phyloP scores from a whole-genome alignment of 495 filamentous ascomycete genomes.

The Aspergillus cristatus region DNA sequence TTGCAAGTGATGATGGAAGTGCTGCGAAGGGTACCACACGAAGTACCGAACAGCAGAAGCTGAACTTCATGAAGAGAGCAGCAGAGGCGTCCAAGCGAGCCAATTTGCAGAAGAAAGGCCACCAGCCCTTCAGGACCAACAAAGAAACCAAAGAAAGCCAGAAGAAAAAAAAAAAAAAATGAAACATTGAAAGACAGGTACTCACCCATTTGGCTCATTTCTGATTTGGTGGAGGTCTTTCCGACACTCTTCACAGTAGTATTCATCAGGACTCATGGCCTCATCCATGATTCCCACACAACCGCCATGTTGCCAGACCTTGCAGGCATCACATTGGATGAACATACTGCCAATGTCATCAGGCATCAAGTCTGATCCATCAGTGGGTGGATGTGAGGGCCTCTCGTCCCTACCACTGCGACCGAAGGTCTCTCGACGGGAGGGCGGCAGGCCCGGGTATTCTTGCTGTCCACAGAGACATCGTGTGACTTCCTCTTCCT shows the following conservation, averaged over 20 bases:
- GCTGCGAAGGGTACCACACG: too few species aligned
- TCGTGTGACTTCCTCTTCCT: constrained; percentile 88
- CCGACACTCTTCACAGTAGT: constrained; percentile 93
- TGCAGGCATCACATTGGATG: constrained; percentile 95
- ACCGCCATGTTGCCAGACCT: constrained; percentile 97
- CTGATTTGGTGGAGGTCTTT: constrained; percentile 82
- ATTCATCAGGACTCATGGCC: constrained; percentile 85
- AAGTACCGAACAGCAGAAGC: too few species aligned
- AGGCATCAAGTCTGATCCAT: constrained; percentile 42
- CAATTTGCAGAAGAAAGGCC: too few species aligned
- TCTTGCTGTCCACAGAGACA: constrained; percentile 93
- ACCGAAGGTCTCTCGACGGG: constrained; percentile 49
- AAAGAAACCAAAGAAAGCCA: constrained; percentile 5
- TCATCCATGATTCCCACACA: constrained; percentile 97
- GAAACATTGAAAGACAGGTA: too few species aligned
- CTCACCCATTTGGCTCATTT: constrained; percentile 77
- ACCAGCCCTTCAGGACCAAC: too few species aligned
- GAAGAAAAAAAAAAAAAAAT: constrained; percentile 20
- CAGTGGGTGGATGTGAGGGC: constrained; percentile 18
- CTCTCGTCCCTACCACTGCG: constrained; percentile 53
- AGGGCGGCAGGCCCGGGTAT: constrained; percentile 78
- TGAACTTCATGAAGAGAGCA: too few species aligned
- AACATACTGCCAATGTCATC: constrained; percentile 92
- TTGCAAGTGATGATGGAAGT: constrained; percentile 1
- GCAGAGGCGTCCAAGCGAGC: too few species aligned